Base-by-base conservation (phyloP, 1,284 basidiomycete species). In the Ceratobasidium theobromae region DNA sequence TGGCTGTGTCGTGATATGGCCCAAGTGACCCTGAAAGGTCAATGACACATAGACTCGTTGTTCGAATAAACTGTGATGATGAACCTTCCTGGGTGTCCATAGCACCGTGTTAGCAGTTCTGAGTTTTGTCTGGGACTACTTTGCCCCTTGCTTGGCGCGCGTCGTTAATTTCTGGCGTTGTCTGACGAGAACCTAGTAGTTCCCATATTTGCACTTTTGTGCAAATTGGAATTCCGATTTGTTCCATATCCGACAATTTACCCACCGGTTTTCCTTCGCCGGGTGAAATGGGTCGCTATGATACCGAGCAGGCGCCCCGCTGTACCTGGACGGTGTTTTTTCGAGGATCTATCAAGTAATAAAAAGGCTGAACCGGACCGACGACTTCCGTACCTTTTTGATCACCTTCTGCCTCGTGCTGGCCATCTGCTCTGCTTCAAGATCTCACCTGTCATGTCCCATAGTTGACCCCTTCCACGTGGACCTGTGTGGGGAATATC, bases 391-490 rank as follows among this genome's bases (percentile, higher is more conserved):
- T 60, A 14, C 57, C 45, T 32, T 48, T 9, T 48, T 49, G 28
- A 60, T 60, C 57, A 25, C 45, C 57, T 49, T 21, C 30, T 18
- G 45, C 57, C 57, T 60, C 57, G 57, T 60, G 57, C 57, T 60
- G 57, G 41, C 43, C 41, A 49, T 60, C 57, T 32, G 49, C 23
- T 11, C 43, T 38, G 35, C 6, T 38, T n/a, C 9, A 45, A 45
- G 43, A 21, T 45, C 43, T 14, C 49, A 52, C 16, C 57, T 60
- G 45, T 49, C 57, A 60, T 60, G 57, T 28, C 43, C 28, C 16
- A 21, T 16, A 32, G 28, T 23, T 60, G 32, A 48, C 21, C 32
- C 49, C 45, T 35, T 49, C 57, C 57, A 60, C 57, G 57, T 60
- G 57, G 57, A 30, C 43, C 9, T 49, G 27, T 60, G 57, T 49